Percentiles rank a stretch among this genome's conserved stretches.
phyloP scores from a whole-genome alignment of 495 filamentous ascomycete species.

The Jackrogersella multiformis region DNA sequence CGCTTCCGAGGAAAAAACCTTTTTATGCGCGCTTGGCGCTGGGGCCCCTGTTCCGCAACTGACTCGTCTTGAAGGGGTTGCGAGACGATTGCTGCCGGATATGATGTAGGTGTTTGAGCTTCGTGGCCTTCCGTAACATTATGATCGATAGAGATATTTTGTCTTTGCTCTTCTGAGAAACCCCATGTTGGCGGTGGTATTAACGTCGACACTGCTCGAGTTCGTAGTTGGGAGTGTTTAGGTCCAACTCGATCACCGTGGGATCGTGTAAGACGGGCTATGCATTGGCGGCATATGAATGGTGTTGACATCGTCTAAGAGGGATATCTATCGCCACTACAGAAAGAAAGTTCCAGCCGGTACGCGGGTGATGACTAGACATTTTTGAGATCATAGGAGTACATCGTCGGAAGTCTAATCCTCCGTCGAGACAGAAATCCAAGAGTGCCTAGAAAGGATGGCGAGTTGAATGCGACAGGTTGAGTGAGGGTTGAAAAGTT shows the following conservation, averaged over 20 bases:
- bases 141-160: neutral
- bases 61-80: neutral
- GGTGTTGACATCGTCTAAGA: constrained; percentile 36
- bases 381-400: constrained; percentile 22
- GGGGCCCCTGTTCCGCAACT: neutral
- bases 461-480: no score
- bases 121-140: neutral
- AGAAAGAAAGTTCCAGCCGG: constrained; percentile 9
- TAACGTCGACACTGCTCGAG: constrained; percentile 15
- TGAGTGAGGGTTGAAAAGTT: no score
- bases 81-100: neutral
- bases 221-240: constrained; percentile 12
- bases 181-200: constrained; percentile 8
- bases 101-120: neutral
- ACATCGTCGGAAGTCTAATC: neutral
- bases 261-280: constrained; percentile 23
- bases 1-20: constrained; percentile 10
- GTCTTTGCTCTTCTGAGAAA: constrained; percentile 5
- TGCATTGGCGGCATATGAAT: constrained; percentile 43
- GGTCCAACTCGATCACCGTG: neutral
- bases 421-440: neutral
- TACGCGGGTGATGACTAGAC: constrained; percentile 7
- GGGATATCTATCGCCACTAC: neutral
- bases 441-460: no score
- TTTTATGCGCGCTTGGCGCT: no score